Evolutionary conservation across 805 yeast genomes (phyloP).

Genomic region (Spathaspora girioi): DNA sequence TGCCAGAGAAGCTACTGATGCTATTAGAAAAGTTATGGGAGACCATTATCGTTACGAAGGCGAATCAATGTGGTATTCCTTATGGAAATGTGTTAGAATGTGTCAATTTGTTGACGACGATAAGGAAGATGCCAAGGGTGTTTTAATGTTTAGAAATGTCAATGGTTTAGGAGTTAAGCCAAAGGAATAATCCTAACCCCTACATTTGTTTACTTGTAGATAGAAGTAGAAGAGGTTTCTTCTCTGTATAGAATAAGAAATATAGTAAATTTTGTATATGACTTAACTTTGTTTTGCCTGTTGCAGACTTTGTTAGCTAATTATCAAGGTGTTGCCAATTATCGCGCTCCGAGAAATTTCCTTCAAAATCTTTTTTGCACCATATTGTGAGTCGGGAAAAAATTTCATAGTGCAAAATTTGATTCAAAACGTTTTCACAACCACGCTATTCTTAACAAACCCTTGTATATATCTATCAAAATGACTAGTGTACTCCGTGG

Average conservation of each 20-base stretch:
- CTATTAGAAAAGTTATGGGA: conserved; percentile 51
- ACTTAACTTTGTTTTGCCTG: no score
- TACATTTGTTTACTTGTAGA: no score
- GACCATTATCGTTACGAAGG: conserved; percentile 46
- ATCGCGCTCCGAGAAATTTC: no score
- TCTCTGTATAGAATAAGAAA: neutral
- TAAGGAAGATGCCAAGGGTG: conserved; percentile 46
- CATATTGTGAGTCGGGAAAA: neutral
- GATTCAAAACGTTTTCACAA: neutral
- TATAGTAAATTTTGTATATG: no score
- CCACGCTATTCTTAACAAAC: neutral
- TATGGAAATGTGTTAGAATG: conserved; percentile 56
- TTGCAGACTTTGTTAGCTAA: no score
- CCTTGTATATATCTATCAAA: neutral
- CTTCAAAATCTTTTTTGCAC: no score
- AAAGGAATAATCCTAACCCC: conserved; percentile 16
- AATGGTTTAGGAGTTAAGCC: conserved; percentile 48
- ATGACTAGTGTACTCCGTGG: conserved; percentile 11
- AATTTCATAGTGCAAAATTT: neutral
- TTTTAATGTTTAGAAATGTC: conserved; percentile 62
- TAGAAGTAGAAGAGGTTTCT: neutral
- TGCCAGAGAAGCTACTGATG: conserved; percentile 51
- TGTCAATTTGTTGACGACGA: conserved; percentile 73
- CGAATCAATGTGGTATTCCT: conserved; percentile 54
- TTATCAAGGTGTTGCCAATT: no score